These are phyloP conservation scores for Arabidopsis suecica DNA, from an alignment of 345 rosid genomes.

Conservation along the genomic window DNA sequence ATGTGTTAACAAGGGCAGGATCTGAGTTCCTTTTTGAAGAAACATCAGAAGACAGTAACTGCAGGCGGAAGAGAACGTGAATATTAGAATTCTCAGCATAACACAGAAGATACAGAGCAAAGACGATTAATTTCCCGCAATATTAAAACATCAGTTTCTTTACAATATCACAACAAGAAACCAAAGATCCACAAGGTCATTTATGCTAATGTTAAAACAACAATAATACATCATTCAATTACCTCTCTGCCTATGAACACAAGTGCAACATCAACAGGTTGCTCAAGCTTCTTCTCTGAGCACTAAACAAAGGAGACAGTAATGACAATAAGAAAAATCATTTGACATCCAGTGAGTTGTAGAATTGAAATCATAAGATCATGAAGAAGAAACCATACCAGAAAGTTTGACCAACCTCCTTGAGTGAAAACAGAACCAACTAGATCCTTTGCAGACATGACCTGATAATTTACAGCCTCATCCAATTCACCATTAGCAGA, in stretches of 20 bases:
- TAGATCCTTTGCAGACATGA: constrained; percentile 71
- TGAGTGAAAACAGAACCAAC: constrained; percentile 66
- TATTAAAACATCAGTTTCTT: constrained; percentile 18
- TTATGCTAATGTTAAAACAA: not conserved
- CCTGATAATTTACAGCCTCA: constrained; percentile 71
- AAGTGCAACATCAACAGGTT: constrained; percentile 71
- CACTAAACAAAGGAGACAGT: constrained; percentile 54
- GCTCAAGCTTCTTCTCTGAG: constrained; percentile 59
- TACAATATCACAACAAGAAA: constrained; percentile 9
- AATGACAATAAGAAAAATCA: constrained; percentile 20
- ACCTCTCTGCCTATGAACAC: constrained; percentile 94
- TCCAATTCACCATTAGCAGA: constrained; percentile 44
- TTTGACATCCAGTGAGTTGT: constrained; percentile 5
- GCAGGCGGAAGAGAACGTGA: constrained; percentile 29
- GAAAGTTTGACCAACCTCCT: constrained; percentile 83
- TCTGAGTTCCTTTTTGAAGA: constrained; percentile 58
- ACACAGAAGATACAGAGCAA: constrained; percentile 11
- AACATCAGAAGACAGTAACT: constrained; percentile 80
- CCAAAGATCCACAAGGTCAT: not conserved
- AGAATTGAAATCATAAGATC: constrained; percentile 4
- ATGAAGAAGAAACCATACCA: constrained; percentile 51
- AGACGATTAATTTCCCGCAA: not conserved
- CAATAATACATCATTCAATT: constrained; percentile 1
- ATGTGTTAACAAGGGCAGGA: constrained; percentile 65
- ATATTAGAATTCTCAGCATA: constrained; percentile 13